Base-by-base conservation (phyloP, 2,329 filamentous ascomycete species). In the Pyrenochaeta sp. region DNA sequence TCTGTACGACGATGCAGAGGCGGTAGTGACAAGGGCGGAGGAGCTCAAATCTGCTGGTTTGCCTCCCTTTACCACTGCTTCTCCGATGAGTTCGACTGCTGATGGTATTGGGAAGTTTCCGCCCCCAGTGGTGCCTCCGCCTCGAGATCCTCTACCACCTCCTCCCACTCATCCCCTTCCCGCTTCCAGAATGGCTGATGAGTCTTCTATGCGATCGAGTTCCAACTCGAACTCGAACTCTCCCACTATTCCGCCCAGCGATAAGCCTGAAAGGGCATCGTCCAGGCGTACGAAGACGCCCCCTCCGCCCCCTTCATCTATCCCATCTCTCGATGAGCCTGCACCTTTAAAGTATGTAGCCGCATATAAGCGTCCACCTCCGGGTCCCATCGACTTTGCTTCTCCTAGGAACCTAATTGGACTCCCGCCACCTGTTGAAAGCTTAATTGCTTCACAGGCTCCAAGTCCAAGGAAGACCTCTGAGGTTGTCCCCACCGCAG, bases 1-100 rank as follows among this genome's bases (percentile, higher is more conserved):
- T 40, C 66, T 85, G 23, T 83, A 82, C 63, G 79, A 81, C 17
- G 79, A 84, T 63, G 71, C 72, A 49, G 65, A 71, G 54, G 54
- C 69, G 29, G 69, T 75, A 27, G 62, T 69, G 30, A 51, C 60
- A 45, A 68, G 73, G 51, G 58, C 60, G 49, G 70, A 75, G 57
- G 73, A 75, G 57, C 65, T 75, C 41, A 69, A 64, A 61, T 66
- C 67, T 67, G 73, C 72, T 60, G 72, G 72, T 73, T 72, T 74
- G 71, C 72, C 72, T 63, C 67, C 72, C 62, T 61, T 61, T 51
- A 70, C 65, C 60, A 69, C 61, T 68, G 53, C 63, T 66, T 72
- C 72, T 64, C 66, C 72, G 60, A 27, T 27, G 23, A 27, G 23
- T 27, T 72, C 72, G 60, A 69, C 60, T 68, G 64, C 71, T 73